These are phyloP conservation scores for Alternaria metachromatica DNA, from an alignment of 2,329 filamentous ascomycete genomes.

Conservation along the genomic window DNA sequence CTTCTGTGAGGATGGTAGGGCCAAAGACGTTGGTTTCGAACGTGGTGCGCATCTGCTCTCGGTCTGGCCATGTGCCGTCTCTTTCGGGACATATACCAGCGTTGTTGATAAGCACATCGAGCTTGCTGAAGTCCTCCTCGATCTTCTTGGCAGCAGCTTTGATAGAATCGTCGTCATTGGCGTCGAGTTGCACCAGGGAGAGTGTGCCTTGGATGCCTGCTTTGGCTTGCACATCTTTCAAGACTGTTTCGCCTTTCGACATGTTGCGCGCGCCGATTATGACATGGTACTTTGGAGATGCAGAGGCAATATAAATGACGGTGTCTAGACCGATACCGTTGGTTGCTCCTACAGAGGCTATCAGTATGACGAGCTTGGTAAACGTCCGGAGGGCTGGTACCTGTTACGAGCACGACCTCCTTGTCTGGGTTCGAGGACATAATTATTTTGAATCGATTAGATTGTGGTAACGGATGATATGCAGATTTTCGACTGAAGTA, in stretches of 20 bases:
- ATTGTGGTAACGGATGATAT: background rate
- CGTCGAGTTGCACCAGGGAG: conserved; percentile 46
- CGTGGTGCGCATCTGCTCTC: conserved; percentile 24
- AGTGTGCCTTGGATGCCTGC: conserved; percentile 37
- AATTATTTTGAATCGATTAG: background rate
- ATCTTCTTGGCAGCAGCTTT: conserved; percentile 42
- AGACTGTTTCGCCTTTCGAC: conserved; percentile 40
- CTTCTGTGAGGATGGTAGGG: conserved; percentile 40
- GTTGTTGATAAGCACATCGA: conserved; percentile 89
- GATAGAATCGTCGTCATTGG: conserved; percentile 45
- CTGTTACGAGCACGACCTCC: conserved; percentile 40
- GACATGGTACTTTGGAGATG: conserved; percentile 43
- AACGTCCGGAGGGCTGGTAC: background rate
- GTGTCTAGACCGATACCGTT: conserved; percentile 48
- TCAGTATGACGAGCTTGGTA: background rate
- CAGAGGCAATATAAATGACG: conserved; percentile 33
- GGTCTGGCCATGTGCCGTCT: conserved; percentile 15
- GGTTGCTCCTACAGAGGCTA: conserved; percentile 36
- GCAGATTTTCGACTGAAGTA: background rate
- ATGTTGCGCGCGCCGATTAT: conserved; percentile 44
- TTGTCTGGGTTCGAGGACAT: conserved; percentile 22
- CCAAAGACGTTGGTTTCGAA: conserved; percentile 51
- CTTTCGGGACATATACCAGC: conserved; percentile 63
- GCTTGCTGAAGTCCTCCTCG: conserved; percentile 40
- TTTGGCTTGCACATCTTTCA: conserved; percentile 36